Base-by-base conservation (phyloP, 1,284 basidiomycete species). In the Peniophora sp. region DNA sequence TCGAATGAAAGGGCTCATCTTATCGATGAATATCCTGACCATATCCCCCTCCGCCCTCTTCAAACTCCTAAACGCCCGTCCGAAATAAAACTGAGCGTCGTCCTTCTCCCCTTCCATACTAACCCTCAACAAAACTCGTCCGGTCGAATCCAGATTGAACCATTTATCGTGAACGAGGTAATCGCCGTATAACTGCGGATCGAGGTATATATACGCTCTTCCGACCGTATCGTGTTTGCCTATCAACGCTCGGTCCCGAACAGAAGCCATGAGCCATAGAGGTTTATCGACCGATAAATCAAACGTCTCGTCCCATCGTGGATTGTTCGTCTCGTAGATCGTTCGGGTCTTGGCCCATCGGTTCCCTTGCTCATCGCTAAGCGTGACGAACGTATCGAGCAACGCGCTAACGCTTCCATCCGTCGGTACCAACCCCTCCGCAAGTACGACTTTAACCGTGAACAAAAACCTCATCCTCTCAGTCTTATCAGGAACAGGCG, bases 71-170 rank as follows among this genome's bases (percentile, higher is more conserved):
- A 99, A 99, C 1, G 89, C 97, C 38, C 93, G 79, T 11, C 97
- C 97, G 63, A 99, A 99, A 72, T 93, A 94, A 74, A 97, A 99
- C 58, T 92, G 89, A 19, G 96, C 92, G 64, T 99, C 97, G 63
- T 97, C 95, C 67, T 96, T 92, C 74, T 98, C 96, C 45, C 94
- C 94, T 63, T 99, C 97, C 94, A 99, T 97, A 64, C 92, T 96
- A 50, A 99, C 80, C 6, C 97, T 80, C 22, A 97, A 71, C 45
- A 97, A 70, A 34, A 98, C 78, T 32, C 92, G 82, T 1, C 95
- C 94, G 52, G 85, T 80, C 3, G 88, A 84, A 61, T 96, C 92
- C n/a, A 99, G 71, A 52, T 93, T 86, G 68, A 96, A 79, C 85
- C 95, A 94, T 8, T 95, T 67, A 59, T 99, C 97, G 60, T 96